Conservation (phyloP, 441 rosid species). For the Euphorbia neoarborescens region DNA sequence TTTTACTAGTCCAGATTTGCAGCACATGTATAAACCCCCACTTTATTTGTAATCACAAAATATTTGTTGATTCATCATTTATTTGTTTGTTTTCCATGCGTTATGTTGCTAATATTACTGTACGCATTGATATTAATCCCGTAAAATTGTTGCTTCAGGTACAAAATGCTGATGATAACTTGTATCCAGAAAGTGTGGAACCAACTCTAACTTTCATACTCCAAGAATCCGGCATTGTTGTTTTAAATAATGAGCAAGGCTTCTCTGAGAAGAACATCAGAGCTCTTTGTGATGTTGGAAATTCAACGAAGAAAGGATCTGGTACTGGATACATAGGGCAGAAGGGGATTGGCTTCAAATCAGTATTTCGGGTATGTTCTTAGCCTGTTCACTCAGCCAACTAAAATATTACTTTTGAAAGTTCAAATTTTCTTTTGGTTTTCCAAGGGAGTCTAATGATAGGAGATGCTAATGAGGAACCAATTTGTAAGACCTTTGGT, state of each 20-base stretch:
- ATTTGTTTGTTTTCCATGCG: constrained; percentile 8
- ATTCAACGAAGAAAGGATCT: constrained; percentile 86
- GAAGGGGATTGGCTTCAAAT: constrained; percentile 99
- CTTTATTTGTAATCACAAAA: background rate
- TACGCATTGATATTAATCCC: background rate
- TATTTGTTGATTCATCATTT: background rate
- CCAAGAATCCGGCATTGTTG: constrained; percentile 61
- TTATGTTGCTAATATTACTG: background rate
- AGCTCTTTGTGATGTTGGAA: constrained; percentile 98
- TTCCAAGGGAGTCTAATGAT: background rate
- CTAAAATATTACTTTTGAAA: background rate
- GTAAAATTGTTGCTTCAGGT: constrained; percentile 51
- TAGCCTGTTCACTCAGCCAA: background rate
- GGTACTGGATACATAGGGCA: constrained; percentile 85
- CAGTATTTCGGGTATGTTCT: constrained; percentile 86
- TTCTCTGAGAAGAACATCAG: constrained; percentile 77
- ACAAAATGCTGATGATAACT: constrained; percentile 98
- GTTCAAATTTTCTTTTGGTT: background rate
- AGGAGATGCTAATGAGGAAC: background rate
- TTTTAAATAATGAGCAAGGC: constrained; percentile 88
- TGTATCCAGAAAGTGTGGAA: constrained; percentile 58
- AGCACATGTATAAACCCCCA: background rate
- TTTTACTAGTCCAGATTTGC: background rate
- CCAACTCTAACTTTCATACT: constrained; percentile 87
- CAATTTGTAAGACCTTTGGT: background rate